phyloP scores from a whole-genome alignment of 176 grass and related monocot genomes.

The Carex myosuroides region DNA sequence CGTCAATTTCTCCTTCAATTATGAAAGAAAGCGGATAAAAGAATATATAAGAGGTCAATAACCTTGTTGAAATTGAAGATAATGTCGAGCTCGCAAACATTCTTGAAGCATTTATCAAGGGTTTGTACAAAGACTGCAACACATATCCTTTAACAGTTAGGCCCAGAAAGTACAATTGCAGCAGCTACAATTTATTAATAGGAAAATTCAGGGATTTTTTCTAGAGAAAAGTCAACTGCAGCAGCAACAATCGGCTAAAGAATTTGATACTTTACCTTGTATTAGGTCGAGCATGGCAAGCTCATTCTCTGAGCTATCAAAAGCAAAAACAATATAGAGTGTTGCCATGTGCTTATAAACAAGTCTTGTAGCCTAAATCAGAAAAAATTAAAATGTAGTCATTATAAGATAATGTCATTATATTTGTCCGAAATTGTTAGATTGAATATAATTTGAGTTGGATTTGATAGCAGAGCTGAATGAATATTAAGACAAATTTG shows the following conservation, averaged over 20 bases:
- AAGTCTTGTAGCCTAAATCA: slow-evolving; percentile 54
- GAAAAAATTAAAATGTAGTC: not conserved
- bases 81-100: slow-evolving; percentile 90
- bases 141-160: not conserved
- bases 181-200: not conserved
- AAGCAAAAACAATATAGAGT: slow-evolving; percentile 84
- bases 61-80: slow-evolving; percentile 99
- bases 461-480: not conserved
- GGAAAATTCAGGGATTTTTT: not conserved
- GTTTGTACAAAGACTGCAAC: slow-evolving; percentile 91
- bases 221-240: not conserved
- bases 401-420: not conserved
- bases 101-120: slow-evolving; percentile 94
- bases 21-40: not conserved
- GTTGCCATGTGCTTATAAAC: slow-evolving; percentile 97
- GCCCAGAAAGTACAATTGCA: not conserved
- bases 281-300: slow-evolving; percentile 92
- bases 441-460: not conserved
- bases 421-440: not conserved
- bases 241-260: not conserved
- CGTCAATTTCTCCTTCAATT: not conserved
- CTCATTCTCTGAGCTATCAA: slow-evolving; percentile 81
- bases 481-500: not conserved
- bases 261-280: slow-evolving; percentile 56
- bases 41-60: not conserved